phyloP scores from a whole-genome alignment of 1,139 yeast species.

The Pichia sp. region DNA sequence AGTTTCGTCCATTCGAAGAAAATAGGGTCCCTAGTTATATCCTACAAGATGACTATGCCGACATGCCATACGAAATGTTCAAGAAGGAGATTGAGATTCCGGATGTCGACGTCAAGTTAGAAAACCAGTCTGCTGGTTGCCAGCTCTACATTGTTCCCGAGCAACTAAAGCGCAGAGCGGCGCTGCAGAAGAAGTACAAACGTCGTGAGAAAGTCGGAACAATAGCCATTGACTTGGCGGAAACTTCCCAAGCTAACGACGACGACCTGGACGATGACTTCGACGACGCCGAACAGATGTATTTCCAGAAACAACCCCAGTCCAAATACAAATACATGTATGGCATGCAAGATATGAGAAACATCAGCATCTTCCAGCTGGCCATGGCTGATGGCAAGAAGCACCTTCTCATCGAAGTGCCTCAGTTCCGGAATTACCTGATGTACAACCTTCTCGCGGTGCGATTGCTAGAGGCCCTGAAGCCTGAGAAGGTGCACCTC shows the following conservation, averaged over 20 bases:
- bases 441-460: slow-evolving; percentile 8
- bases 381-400: slow-evolving; percentile 21
- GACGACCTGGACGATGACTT: slow-evolving; percentile 31
- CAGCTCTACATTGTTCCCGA: slow-evolving; percentile 10
- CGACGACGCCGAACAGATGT: slow-evolving; percentile 55
- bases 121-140: not conserved
- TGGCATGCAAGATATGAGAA: slow-evolving; percentile 23
- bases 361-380: slow-evolving; percentile 22
- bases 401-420: slow-evolving; percentile 18
- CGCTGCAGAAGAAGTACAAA: slow-evolving; percentile 5
- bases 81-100: slow-evolving; percentile 13
- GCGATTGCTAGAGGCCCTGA: not conserved
- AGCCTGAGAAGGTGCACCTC: slow-evolving; percentile 3
- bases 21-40: slow-evolving; percentile 23
- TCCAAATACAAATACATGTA: slow-evolving; percentile 27
- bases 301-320: slow-evolving; percentile 24
- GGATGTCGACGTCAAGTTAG: not conserved
- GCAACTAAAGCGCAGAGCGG: slow-evolving; percentile 6
- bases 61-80: slow-evolving; percentile 12
- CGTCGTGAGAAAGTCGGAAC: slow-evolving; percentile 9
- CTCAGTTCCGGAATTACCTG: slow-evolving; percentile 10
- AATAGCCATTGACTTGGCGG: slow-evolving; percentile 6
- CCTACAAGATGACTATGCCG: slow-evolving; percentile 14
- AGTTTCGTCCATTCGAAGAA: slow-evolving; percentile 28
- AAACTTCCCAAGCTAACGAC: slow-evolving; percentile 16